These are phyloP conservation scores for Phytophthora ramorum DNA, from an alignment of 352 stramenopile genomes.

Conservation along the genomic window DNA sequence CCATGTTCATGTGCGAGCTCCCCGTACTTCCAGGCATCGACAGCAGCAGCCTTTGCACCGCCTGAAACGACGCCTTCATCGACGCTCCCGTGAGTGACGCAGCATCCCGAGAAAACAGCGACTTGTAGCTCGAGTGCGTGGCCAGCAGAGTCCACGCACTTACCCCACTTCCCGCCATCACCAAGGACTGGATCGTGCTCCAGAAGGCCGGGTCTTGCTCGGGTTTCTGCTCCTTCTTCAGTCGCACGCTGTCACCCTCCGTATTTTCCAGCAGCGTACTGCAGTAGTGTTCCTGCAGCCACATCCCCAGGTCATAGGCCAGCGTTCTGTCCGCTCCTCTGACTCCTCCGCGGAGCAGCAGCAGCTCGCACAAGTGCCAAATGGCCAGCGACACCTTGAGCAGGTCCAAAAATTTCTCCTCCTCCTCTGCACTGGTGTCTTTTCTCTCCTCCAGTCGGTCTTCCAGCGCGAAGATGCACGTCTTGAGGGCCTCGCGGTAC, in stretches of 20 bases:
- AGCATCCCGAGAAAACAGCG: constrained; percentile 50
- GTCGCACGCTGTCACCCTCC: constrained; percentile 49
- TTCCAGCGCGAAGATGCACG: constrained; percentile 70
- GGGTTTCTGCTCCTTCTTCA: constrained; percentile 40
- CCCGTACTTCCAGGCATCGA: constrained; percentile 59
- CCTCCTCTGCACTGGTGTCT: constrained; percentile 30
- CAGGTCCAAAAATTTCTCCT: constrained; percentile 64
- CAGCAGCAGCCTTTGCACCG: constrained; percentile 68
- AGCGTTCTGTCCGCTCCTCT: constrained; percentile 60
- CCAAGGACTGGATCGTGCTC: constrained; percentile 65
- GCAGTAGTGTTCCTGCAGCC: constrained; percentile 83
- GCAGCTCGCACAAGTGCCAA: constrained; percentile 81
- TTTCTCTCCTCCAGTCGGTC: constrained; percentile 45
- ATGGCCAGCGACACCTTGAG: constrained; percentile 83
- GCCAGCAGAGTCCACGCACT: constrained; percentile 72
- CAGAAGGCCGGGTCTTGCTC: constrained; percentile 69
- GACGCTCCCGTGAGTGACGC: constrained; percentile 51
- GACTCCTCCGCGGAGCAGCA: constrained; percentile 66
- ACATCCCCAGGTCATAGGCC: constrained; percentile 74
- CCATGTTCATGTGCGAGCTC: constrained; percentile 6
- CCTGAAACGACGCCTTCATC: constrained; percentile 58
- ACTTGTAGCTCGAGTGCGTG: constrained; percentile 62
- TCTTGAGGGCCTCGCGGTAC: constrained; percentile 76
- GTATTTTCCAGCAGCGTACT: constrained; percentile 59
- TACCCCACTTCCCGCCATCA: constrained; percentile 53